Base-by-base conservation (phyloP, 1,284 basidiomycete species). In the Microbotryomycetes sp. region DNA sequence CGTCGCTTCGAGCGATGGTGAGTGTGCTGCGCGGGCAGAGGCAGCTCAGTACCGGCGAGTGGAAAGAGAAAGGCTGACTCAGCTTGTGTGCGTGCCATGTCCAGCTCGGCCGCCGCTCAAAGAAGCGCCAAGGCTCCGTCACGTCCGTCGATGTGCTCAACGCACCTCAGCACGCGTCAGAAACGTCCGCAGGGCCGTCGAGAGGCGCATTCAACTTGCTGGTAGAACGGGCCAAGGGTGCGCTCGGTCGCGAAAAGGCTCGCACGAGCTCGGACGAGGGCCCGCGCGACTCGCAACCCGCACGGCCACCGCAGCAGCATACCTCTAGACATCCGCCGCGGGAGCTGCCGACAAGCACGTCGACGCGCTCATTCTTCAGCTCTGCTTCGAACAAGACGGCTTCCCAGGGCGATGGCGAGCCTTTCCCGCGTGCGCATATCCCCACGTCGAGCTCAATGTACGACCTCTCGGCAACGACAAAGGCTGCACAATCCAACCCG, bases 81-180 rank as follows among this genome's bases (percentile, higher is more conserved):
- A n/a, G n/a, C n/a, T n/a, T n/a, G n/a, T n/a, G n/a, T n/a, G n/a
- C n/a, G n/a, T n/a, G n/a, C n/a, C n/a, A n/a, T 21, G 9, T 31
- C 6, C 16, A 56, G 47, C n/a, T 58, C 41, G 28, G 31, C n/a
- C 23, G 56, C 30, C 30, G 50, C 15, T 28, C 27, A 16, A 58
- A 58, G 56, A 58, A 58, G 56, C 49, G 56, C 9, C 49, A 52
- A 26, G 56, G 23, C 15, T 52, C 49, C n/a, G 51, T 28, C n/a
- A 16, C 46, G 46, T 58, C 56, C 5, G 45, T 58, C 51, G 55
- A 56, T 24, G 45, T 50, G 27, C 48, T 56, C 47, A 24, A 52
- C 50, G 50, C 26, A n/a, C 7, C n/a, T 29, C 26, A 29, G 28
- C 50, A 29, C 11, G 24, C 26, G 28, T 5, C 50, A n/a, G 29